These are phyloP conservation scores for Arthrocladium fulminans DNA, from an alignment of 2,329 filamentous ascomycete genomes.

Conservation along the genomic window DNA sequence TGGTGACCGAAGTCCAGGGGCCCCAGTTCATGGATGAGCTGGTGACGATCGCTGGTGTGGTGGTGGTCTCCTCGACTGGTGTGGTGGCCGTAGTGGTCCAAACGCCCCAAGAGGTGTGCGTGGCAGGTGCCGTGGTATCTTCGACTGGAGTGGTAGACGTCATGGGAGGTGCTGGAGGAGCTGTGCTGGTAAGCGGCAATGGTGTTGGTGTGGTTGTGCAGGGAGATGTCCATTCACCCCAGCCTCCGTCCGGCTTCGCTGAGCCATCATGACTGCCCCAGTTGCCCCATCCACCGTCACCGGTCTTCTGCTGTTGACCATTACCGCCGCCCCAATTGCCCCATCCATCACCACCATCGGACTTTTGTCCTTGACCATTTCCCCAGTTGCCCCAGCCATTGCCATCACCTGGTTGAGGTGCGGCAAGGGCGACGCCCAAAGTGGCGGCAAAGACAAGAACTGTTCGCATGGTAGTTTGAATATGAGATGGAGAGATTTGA, in stretches of 20 bases:
- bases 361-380: slow-evolving; percentile 5
- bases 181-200: slow-evolving; percentile 8
- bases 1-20: not conserved
- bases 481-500: slow-evolving; percentile 8
- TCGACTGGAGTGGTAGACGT: not conserved
- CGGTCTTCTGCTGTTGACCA: not conserved
- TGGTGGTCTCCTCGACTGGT: not conserved
- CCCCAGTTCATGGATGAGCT: not conserved
- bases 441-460: slow-evolving; percentile 16
- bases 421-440: slow-evolving; percentile 18
- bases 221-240: slow-evolving; percentile 7
- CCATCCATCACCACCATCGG: slow-evolving; percentile 9
- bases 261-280: slow-evolving; percentile 1
- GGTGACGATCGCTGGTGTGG: not conserved
- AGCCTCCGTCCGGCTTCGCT: slow-evolving; percentile 10
- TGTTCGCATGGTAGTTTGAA: slow-evolving; percentile 17
- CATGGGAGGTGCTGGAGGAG: slow-evolving; percentile 7
- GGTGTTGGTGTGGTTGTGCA: slow-evolving; percentile 4
- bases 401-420: slow-evolving; percentile 33
- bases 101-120: not conserved
- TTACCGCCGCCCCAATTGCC: slow-evolving; percentile 11
- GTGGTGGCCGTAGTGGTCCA: not conserved
- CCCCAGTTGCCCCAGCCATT: slow-evolving; percentile 16
- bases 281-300: not conserved
- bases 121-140: not conserved